Evolutionary conservation across 768 basidiomycete species (phyloP).

Genomic region (Leccinum aurantiacum): DNA sequence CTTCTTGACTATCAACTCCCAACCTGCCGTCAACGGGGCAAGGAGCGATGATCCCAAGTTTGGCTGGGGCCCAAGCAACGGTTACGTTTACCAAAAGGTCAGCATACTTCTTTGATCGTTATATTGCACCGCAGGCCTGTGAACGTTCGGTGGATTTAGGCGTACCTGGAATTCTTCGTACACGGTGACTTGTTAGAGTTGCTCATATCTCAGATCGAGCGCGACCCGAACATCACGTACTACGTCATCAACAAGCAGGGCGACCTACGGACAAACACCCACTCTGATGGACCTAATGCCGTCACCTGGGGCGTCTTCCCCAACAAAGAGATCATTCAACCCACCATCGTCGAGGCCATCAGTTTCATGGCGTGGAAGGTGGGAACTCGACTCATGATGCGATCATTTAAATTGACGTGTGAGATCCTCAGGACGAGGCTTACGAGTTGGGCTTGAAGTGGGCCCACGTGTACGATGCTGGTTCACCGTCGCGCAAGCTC

Average conservation of each 20-base stretch:
- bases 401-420: neutral
- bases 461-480: constrained; percentile 82
- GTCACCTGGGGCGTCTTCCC: constrained; percentile 99
- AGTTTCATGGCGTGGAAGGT: constrained; percentile 99
- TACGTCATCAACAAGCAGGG: constrained; percentile 97
- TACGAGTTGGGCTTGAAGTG: constrained; percentile 91
- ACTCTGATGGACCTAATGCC: constrained; percentile 95
- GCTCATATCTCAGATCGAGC: constrained; percentile 79
- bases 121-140: neutral
- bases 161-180: constrained; percentile 96
- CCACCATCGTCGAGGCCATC: constrained; percentile 94
- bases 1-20: too few relatives aligned
- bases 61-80: too few relatives aligned
- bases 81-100: too few relatives aligned
- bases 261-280: constrained; percentile 91
- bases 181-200: constrained; percentile 67
- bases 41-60: too few relatives aligned
- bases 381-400: constrained; percentile 18
- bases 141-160: constrained; percentile 45
- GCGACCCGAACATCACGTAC: constrained; percentile 88
- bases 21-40: too few relatives aligned
- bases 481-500: constrained; percentile 70
- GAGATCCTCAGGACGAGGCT: constrained; percentile 75
- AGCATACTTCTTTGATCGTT: too few relatives aligned
- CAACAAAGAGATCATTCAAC: constrained; percentile 93